Percentiles rank a stretch among this genome's conserved stretches.
These are phyloP conservation scores for Fusarium citri DNA, from an alignment of 2,329 filamentous ascomycete genomes.

Conservation along the genomic window DNA sequence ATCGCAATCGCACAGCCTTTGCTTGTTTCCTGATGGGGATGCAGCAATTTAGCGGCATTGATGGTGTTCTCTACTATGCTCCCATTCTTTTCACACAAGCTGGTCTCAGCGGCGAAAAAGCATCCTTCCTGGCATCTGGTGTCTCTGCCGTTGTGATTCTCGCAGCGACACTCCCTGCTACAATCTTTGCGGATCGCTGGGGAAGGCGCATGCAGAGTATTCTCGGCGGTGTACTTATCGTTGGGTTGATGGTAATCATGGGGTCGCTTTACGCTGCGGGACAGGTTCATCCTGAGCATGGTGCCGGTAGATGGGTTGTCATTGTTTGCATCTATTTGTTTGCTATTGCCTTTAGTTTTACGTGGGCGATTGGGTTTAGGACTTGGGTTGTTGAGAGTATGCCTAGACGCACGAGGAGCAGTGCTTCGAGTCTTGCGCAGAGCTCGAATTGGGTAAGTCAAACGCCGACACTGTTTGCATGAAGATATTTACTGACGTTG, in stretches of 20 bases:
- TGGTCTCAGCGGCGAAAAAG: slow-evolving; percentile 63
- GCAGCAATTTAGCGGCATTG: slow-evolving; percentile 70
- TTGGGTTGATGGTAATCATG: slow-evolving; percentile 64
- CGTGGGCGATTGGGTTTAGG: slow-evolving; percentile 65
- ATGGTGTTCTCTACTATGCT: slow-evolving; percentile 71
- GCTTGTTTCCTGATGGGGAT: slow-evolving; percentile 69
- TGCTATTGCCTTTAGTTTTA: slow-evolving; percentile 57
- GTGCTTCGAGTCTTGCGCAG: slow-evolving; percentile 65
- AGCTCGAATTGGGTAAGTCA: slow-evolving; percentile 62
- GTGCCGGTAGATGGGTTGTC: slow-evolving; percentile 61
- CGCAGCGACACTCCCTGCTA: slow-evolving; percentile 63
- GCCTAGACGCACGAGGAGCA: slow-evolving; percentile 64
- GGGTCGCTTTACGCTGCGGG: slow-evolving; percentile 62
- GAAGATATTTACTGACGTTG: neutral
- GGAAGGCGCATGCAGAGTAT: slow-evolving; percentile 66
- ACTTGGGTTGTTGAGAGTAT: slow-evolving; percentile 69
- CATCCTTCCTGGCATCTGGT: slow-evolving; percentile 68
- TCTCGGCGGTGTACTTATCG: slow-evolving; percentile 63
- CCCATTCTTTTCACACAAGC: slow-evolving; percentile 70
- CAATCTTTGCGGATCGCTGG: slow-evolving; percentile 66
- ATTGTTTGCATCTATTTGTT: slow-evolving; percentile 64
- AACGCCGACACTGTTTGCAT: accelerated
- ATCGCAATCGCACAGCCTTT: slow-evolving; percentile 60
- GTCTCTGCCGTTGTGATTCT: slow-evolving; percentile 69
- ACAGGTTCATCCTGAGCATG: slow-evolving; percentile 51